Evolutionary conservation across 495 filamentous ascomycete species (phyloP).

Genomic region (Extremus antarcticus): DNA sequence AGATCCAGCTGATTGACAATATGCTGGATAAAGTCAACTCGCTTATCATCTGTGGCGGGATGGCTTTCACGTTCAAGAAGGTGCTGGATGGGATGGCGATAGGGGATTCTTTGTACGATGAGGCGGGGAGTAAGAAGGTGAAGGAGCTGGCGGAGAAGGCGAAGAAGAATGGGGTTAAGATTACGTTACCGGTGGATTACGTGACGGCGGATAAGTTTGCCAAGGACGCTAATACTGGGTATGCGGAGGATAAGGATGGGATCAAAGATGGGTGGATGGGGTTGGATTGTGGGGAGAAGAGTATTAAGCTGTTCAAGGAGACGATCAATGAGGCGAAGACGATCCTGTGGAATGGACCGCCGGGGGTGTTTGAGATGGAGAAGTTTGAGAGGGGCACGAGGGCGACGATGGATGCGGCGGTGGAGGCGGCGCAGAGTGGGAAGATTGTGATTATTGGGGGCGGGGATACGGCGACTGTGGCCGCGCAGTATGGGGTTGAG

Average conservation of each 20-base stretch:
- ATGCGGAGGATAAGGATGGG: constrained; percentile 75
- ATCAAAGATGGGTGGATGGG: constrained; percentile 98
- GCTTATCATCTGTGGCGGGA: constrained; percentile 92
- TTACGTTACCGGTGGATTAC: constrained; percentile 91
- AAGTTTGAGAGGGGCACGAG: constrained; percentile 86
- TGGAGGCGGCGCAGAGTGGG: constrained; percentile 63
- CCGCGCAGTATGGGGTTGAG: constrained; percentile 92
- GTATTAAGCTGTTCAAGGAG: constrained; percentile 69
- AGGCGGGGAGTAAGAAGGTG: constrained; percentile 88
- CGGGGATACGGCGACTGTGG: constrained; percentile 95
- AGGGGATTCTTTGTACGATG: constrained; percentile 86
- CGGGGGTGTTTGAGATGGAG: constrained; percentile 95
- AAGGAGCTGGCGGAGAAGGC: constrained; percentile 84
- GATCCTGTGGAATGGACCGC: constrained; percentile 96
- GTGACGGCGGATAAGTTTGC: constrained; percentile 91
- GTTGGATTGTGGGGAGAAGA: constrained; percentile 85
- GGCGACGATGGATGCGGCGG: constrained; percentile 75
- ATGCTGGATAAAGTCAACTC: constrained; percentile 92
- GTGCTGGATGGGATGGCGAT: constrained; percentile 82
- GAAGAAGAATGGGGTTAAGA: constrained; percentile 86
- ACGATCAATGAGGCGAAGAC: constrained; percentile 83
- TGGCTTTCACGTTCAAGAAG: constrained; percentile 99
- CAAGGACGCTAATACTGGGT: constrained; percentile 67
- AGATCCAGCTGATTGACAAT: constrained; percentile 99
- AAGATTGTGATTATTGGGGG: constrained; percentile 97